phyloP scores from a whole-genome alignment of 148 eudicot genomes.

The Vaccinium corymbosum region DNA sequence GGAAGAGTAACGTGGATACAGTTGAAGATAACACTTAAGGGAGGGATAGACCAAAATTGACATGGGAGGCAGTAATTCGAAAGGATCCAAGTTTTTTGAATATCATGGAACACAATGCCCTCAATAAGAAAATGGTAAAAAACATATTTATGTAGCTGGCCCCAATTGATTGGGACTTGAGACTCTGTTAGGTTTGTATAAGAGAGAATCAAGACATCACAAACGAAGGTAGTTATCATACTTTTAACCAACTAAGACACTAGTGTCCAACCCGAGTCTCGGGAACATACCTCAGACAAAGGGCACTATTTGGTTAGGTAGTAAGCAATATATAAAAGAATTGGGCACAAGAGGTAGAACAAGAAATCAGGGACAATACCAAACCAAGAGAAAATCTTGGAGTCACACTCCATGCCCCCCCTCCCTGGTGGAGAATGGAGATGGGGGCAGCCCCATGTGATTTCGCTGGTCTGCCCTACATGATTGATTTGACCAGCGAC shows the following conservation, averaged over 20 bases:
- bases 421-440: not conserved
- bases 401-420: not conserved
- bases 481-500: not conserved
- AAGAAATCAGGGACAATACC: not conserved
- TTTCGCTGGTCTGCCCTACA: not conserved
- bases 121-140: too few relatives aligned
- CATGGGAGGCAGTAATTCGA: too few relatives aligned
- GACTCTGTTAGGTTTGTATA: too few relatives aligned
- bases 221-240: not conserved
- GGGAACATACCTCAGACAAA: not conserved
- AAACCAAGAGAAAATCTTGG: not conserved
- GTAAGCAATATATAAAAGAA: not conserved
- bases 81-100: too few relatives aligned
- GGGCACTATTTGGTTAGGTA: not conserved
- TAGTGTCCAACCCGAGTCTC: not conserved
- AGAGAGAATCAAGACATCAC: not conserved
- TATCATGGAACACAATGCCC: too few relatives aligned
- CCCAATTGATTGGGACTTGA: too few relatives aligned
- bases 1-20: too few relatives aligned
- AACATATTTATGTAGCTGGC: too few relatives aligned
- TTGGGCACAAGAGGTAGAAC: not conserved
- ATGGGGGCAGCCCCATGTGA: not conserved
- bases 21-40: too few relatives aligned
- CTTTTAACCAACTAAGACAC: not conserved
- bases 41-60: too few relatives aligned